These are phyloP conservation scores for Colletotrichum theobromicola DNA, from an alignment of 2,329 filamentous ascomycete species.

Conservation along the genomic window DNA sequence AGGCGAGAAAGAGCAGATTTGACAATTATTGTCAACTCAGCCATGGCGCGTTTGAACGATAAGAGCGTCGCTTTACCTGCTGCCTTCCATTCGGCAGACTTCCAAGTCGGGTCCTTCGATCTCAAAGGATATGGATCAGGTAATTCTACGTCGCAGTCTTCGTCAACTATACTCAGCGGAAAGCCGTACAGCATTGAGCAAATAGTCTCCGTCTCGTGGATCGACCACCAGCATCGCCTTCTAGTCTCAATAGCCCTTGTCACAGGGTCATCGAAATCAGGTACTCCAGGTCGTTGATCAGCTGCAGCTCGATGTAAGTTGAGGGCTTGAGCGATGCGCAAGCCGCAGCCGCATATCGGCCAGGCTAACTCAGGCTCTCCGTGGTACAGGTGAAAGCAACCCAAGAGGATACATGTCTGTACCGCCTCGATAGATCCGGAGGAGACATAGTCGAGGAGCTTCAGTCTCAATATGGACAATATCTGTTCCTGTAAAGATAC, in stretches of 20 bases:
- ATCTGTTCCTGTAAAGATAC: neutral
- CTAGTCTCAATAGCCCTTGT: slow-evolving; percentile 25
- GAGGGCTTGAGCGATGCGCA: slow-evolving; percentile 39
- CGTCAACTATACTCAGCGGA: slow-evolving; percentile 33
- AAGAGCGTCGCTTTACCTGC: slow-evolving; percentile 12
- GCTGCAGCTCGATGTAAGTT: slow-evolving; percentile 29
- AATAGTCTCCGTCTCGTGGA: slow-evolving; percentile 44
- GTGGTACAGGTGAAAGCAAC: slow-evolving; percentile 41
- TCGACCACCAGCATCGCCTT: slow-evolving; percentile 45
- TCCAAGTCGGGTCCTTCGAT: slow-evolving; percentile 25
- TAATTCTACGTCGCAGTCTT: slow-evolving; percentile 34
- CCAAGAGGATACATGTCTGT: slow-evolving; percentile 38
- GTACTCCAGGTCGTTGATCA: neutral
- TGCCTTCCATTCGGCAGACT: neutral
- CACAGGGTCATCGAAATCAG: neutral
- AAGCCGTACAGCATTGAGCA: slow-evolving; percentile 45
- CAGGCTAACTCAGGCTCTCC: slow-evolving; percentile 39
- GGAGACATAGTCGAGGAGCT: neutral
- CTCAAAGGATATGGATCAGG: slow-evolving; percentile 25
- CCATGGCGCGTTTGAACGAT: slow-evolving; percentile 26
- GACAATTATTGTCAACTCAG: neutral
- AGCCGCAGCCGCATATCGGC: slow-evolving; percentile 40
- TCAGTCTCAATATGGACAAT: neutral
- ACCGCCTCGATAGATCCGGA: slow-evolving; percentile 32
- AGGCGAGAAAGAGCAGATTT: slow-evolving; percentile 12